Base-by-base conservation (phyloP, 352 stramenopile genomes). In the Phytophthora europaea region DNA sequence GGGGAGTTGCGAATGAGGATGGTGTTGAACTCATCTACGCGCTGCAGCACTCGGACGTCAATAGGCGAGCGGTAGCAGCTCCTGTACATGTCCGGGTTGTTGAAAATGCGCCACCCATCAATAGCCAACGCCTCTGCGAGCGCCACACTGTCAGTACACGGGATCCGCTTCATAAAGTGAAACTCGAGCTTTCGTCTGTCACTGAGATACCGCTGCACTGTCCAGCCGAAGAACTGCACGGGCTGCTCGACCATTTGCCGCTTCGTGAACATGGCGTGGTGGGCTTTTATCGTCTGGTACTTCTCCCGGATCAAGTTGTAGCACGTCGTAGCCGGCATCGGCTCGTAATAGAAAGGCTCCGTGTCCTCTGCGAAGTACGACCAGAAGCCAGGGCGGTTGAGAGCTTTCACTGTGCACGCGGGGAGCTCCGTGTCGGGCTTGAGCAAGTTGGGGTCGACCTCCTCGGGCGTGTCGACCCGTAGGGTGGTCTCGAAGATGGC, bases 341-440 rank as follows among this genome's bases (percentile, higher is more conserved):
- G 72, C 53, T 79, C 80, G 53, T 77, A 87, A 75, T 80, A 87
- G 61, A 87, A 84, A 7, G 80, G 80, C 43, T 76, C 71, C 23
- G 78, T 75, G 52, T 87, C 77, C 13, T 72, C 65, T 40, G 70
- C 72, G 52, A 87, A 87, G 50, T 77, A 81, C 16, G 73, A 75
- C 68, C 75, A 81, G 26, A 70, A 76, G 6, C 80, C 77, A 3
- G 68, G 74, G 13, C 64, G 64, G 18, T 67, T 79, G 13, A 72
- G 12, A 26, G 51, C 51, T 6, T 68, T 59, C 26, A 65, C 58
- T 0, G 70, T 68, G 5, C 65, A n/a, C 1, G 63, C 58, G 15
- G 47, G 61, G 3, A 56, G 63, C 38, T 77, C 60, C 28, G 70
- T 47, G 38, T 65, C 33, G 8, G 47, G 34, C 45, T 52, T 52